phyloP scores from a whole-genome alignment of 805 yeast species.

The Myxozyma neotropica region DNA sequence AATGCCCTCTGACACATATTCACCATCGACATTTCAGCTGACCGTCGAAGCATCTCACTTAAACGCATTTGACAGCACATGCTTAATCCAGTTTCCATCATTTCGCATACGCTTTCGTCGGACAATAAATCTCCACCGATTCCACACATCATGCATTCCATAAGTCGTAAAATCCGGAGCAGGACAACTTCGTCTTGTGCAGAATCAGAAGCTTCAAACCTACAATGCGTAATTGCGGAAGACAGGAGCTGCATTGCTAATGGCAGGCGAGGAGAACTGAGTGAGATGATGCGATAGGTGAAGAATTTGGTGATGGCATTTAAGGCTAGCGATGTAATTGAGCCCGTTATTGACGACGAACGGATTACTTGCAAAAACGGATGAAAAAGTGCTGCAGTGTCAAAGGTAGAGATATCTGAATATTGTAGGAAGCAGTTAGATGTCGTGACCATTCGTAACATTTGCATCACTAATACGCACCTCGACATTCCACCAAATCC shows the following conservation, averaged over 20 bases:
- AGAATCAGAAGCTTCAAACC: conserved; percentile 94
- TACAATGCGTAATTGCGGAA: conserved; percentile 83
- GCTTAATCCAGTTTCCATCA: conserved; percentile 85
- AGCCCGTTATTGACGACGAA: conserved; percentile 82
- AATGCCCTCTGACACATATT: conserved; percentile 71
- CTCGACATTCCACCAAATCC: conserved; percentile 59
- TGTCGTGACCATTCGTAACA: background rate
- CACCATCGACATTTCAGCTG: conserved; percentile 82
- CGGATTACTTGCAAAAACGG: conserved; percentile 86
- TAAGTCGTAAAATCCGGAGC: conserved; percentile 73
- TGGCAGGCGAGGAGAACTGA: conserved; percentile 56
- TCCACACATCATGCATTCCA: conserved; percentile 69
- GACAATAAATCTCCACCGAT: conserved; percentile 66
- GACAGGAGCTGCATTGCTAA: conserved; percentile 66
- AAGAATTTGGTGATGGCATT: conserved; percentile 74
- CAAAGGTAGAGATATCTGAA: conserved; percentile 55
- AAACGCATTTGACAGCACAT: conserved; percentile 91
- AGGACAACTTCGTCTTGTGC: conserved; percentile 89
- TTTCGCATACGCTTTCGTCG: conserved; percentile 83
- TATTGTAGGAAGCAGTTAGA: background rate
- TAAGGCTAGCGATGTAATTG: conserved; percentile 79
- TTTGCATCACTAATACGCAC: conserved; percentile 5
- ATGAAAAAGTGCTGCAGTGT: conserved; percentile 71
- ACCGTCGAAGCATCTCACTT: conserved; percentile 82
- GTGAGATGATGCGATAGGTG: conserved; percentile 65